A percentile compares a stretch with the other conserved stretches of the same genome.
phyloP scores from a whole-genome alignment of 2,329 filamentous ascomycete species.

The Rosellinia necatrix region DNA sequence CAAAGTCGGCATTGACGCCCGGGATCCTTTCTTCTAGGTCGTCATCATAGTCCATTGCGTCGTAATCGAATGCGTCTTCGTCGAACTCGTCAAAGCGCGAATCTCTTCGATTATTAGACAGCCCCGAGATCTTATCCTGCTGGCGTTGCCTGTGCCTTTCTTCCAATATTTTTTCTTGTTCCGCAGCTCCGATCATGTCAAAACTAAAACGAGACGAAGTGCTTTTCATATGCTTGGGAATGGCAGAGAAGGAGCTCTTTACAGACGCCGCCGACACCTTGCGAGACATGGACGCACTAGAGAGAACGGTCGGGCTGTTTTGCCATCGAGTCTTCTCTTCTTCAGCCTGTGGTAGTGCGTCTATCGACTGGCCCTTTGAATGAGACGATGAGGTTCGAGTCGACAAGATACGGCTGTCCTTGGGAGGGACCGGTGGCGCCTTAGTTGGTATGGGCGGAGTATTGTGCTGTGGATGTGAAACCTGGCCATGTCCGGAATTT shows the following conservation, averaged over 20 bases:
- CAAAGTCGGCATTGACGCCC: slow-evolving; percentile 49
- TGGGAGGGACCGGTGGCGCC: slow-evolving; percentile 47
- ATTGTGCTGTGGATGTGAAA: slow-evolving; percentile 18
- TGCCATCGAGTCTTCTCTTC: slow-evolving; percentile 28
- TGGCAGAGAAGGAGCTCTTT: slow-evolving; percentile 51
- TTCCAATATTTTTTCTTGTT: slow-evolving; percentile 71
- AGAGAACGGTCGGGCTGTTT: slow-evolving; percentile 39
- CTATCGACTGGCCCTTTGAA: slow-evolving; percentile 41
- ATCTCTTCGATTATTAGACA: slow-evolving; percentile 48
- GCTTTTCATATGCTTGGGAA: slow-evolving; percentile 72
- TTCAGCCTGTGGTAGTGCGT: slow-evolving; percentile 25
- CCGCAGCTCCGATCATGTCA: slow-evolving; percentile 74
- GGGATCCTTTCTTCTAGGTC: slow-evolving; percentile 71
- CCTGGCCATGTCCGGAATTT: slow-evolving; percentile 27
- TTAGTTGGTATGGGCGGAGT: slow-evolving; percentile 12
- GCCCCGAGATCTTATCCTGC: slow-evolving; percentile 60
- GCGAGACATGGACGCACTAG: slow-evolving; percentile 52
- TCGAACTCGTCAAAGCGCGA: slow-evolving; percentile 66
- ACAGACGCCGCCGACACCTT: slow-evolving; percentile 56
- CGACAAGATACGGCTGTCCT: slow-evolving; percentile 40
- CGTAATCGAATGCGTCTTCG: slow-evolving; percentile 64
- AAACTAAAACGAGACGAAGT: slow-evolving; percentile 82
- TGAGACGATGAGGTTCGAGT: slow-evolving; percentile 40
- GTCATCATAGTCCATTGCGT: slow-evolving; percentile 68
- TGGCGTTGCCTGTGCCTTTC: slow-evolving; percentile 72